Evolutionary conservation across 2,329 filamentous ascomycete species (phyloP).

Genomic region (Ophiostoma populinum): DNA sequence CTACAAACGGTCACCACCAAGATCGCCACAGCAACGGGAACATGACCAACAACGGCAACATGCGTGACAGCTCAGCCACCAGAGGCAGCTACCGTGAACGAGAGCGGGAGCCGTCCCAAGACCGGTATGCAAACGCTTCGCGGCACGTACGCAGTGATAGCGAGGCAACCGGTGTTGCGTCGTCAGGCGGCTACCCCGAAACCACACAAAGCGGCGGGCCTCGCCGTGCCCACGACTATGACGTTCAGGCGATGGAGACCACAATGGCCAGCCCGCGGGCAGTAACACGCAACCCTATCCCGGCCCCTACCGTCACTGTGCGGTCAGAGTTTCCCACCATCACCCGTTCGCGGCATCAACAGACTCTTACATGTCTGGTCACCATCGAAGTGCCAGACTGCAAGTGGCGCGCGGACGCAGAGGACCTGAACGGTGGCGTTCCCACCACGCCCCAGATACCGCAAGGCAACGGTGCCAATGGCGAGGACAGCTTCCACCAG

Average conservation of each 20-base stretch:
- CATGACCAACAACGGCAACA: background rate
- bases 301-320: slow-evolving; percentile 78
- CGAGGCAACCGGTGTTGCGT: slow-evolving; percentile 53
- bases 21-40: slow-evolving; percentile 2
- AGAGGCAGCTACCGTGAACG: slow-evolving; percentile 20
- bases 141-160: slow-evolving; percentile 64
- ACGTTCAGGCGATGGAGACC: slow-evolving; percentile 90
- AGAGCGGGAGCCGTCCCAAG: slow-evolving; percentile 23
- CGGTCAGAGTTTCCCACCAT: slow-evolving; percentile 94
- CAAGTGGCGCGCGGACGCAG: slow-evolving; percentile 74
- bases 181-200: slow-evolving; percentile 66
- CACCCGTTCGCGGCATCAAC: slow-evolving; percentile 79
- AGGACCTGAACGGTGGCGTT: slow-evolving; percentile 49
- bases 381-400: slow-evolving; percentile 87
- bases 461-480: slow-evolving; percentile 18
- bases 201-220: slow-evolving; percentile 49
- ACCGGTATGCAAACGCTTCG: slow-evolving; percentile 24
- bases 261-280: slow-evolving; percentile 57
- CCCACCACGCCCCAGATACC: slow-evolving; percentile 21
- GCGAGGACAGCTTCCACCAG: slow-evolving; percentile 37
- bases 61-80: slow-evolving; percentile 20
- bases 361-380: slow-evolving; percentile 82
- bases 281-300: slow-evolving; percentile 69
- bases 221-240: slow-evolving; percentile 74
- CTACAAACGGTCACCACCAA: slow-evolving; percentile 9